phyloP scores from a whole-genome alignment of 208 protist species.

The Trypanosoma scelopori region DNA sequence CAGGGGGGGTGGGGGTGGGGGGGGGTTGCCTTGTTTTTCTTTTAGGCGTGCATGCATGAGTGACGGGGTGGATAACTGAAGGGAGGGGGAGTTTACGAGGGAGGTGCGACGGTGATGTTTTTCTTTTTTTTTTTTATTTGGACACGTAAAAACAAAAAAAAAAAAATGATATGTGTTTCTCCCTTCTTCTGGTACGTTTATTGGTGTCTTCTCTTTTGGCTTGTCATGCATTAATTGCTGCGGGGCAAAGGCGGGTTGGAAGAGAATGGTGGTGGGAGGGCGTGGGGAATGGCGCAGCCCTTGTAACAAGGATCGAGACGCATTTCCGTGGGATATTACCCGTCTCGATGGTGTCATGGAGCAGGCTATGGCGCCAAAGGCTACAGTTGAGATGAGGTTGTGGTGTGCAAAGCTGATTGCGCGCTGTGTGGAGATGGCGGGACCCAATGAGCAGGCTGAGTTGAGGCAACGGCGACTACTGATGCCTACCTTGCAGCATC shows the following conservation, averaged over 20 bases:
- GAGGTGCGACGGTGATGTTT: neutral
- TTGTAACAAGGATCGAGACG: neutral
- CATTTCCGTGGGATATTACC: slow-evolving; percentile 11
- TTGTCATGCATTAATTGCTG: neutral
- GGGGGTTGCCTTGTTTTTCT: no score
- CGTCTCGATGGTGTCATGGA: slow-evolving; percentile 2
- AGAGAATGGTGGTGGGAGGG: neutral
- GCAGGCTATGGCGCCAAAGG: slow-evolving; percentile 7
- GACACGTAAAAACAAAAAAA: no score
- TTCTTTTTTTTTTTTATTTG: neutral
- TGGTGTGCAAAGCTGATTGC: slow-evolving; percentile 11
- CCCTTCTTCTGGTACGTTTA: neutral
- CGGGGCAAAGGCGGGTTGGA: neutral
- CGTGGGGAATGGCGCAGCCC: slow-evolving; percentile 1
- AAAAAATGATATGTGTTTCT: no score
- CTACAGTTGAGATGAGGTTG: slow-evolving; percentile 3
- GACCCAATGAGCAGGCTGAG: neutral
- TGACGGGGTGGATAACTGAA: no score
- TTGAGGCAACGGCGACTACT: slow-evolving; percentile 1
- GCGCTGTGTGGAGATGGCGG: slow-evolving; percentile 6
- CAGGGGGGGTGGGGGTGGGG: no score
- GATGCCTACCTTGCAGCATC: slow-evolving; percentile 14
- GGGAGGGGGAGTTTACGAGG: no score
- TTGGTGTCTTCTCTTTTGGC: slow-evolving; percentile 8
- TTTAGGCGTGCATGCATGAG: no score